Evolutionary conservation across 495 filamentous ascomycete species (phyloP).

Genomic region (Penicillium turbatum): DNA sequence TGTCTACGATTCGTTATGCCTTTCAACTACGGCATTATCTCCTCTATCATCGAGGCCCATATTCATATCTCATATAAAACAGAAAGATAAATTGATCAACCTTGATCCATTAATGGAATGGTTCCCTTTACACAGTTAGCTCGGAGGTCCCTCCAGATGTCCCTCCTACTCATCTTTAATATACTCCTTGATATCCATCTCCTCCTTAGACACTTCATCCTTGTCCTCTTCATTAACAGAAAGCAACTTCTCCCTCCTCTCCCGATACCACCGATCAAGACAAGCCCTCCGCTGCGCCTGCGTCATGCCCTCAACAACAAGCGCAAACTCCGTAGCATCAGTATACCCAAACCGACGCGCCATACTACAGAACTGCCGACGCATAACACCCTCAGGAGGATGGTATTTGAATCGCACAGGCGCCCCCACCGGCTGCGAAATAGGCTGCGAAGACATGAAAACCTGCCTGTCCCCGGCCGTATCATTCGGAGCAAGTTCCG

Average conservation of each 20-base stretch:
- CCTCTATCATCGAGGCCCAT: no score
- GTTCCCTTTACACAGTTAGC: no score
- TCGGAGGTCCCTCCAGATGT: no score
- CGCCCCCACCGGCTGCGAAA: constrained; percentile 1
- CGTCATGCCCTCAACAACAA: constrained; percentile 91
- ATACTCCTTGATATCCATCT: background rate
- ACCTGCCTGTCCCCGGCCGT: constrained; percentile 47
- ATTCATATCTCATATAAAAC: no score
- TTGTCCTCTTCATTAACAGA: background rate
- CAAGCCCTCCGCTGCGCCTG: constrained; percentile 75
- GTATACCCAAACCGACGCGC: constrained; percentile 72
- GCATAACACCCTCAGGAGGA: constrained; percentile 69
- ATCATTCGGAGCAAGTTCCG: constrained; percentile 56
- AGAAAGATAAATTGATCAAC: no score
- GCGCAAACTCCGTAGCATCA: constrained; percentile 79
- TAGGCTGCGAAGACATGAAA: constrained; percentile 40
- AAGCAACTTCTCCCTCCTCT: constrained; percentile 42
- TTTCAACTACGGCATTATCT: no score
- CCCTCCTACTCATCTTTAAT: background rate
- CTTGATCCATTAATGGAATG: no score
- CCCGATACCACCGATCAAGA: constrained; percentile 75
- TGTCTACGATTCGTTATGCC: no score
- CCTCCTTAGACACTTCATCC: constrained; percentile 1
- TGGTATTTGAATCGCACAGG: constrained; percentile 62
- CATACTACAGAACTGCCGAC: constrained; percentile 88